These are phyloP conservation scores for Fusarium nisikadoi DNA, from an alignment of 2,329 filamentous ascomycete species.

Conservation along the genomic window DNA sequence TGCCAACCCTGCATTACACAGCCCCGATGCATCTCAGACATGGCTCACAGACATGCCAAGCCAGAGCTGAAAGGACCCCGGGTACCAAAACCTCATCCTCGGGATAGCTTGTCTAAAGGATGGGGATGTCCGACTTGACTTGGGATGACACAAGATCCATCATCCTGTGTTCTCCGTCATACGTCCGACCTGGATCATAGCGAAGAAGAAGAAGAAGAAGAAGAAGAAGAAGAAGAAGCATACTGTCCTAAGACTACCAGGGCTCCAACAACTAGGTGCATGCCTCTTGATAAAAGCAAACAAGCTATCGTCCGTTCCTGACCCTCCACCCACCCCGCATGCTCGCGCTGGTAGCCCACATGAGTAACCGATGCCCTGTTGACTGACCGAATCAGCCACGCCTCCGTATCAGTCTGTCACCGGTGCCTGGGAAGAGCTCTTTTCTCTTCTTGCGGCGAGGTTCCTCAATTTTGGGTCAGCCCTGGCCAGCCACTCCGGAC, in stretches of 20 bases:
- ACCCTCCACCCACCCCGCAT: slow-evolving; percentile 7
- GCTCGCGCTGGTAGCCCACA: slow-evolving; percentile 17
- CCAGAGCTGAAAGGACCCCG: slow-evolving; percentile 35
- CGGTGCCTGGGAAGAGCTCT: slow-evolving; percentile 14
- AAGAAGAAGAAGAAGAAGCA: not conserved
- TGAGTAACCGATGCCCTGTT: slow-evolving; percentile 8
- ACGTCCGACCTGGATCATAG: not conserved
- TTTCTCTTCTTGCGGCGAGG: not conserved
- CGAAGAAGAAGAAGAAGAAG: not conserved
- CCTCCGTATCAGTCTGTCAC: slow-evolving; percentile 6
- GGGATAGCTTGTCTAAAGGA: slow-evolving; percentile 14
- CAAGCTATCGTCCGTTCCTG: not conserved
- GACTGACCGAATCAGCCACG: slow-evolving; percentile 12
- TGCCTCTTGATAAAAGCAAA: not conserved
- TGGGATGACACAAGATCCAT: slow-evolving; percentile 10
- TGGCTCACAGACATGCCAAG: slow-evolving; percentile 23
- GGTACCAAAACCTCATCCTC: not conserved
- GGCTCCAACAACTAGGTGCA: not conserved
- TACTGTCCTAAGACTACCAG: not conserved
- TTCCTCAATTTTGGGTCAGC: slow-evolving; percentile 18
- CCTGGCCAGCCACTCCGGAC: slow-evolving; percentile 25
- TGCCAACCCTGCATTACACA: slow-evolving; percentile 37
- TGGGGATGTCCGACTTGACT: not conserved
- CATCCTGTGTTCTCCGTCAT: slow-evolving; percentile 3
- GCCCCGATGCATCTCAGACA: slow-evolving; percentile 28